Conservation (phyloP, 371 early-diverging fungal genomes). For the Globomyces sp. region DNA sequence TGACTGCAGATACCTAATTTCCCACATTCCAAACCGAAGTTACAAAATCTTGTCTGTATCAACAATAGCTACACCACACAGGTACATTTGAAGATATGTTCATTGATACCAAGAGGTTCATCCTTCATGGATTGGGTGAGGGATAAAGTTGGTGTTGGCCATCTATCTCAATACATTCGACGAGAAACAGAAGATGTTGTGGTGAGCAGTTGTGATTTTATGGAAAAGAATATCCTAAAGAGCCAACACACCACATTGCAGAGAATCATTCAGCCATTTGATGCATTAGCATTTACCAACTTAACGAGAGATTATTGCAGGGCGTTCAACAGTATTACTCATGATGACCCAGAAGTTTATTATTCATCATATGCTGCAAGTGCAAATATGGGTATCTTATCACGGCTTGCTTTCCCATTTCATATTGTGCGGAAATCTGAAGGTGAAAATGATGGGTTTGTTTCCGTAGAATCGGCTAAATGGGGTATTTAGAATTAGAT, state of each 20-base stretch:
- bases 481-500: conserved; percentile 62
- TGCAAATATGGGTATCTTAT: conserved; percentile 53
- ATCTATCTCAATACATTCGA: conserved; percentile 22
- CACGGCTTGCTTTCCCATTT: conserved; percentile 42
- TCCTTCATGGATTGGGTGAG: conserved; percentile 90
- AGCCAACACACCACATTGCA: neutral
- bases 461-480: conserved; percentile 69
- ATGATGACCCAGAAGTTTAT: conserved; percentile 67
- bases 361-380: conserved; percentile 68
- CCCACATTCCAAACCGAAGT: conserved; percentile 61
- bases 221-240: neutral
- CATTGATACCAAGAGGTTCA: conserved; percentile 48
- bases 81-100: conserved; percentile 18
- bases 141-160: conserved; percentile 60
- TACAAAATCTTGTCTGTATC: conserved; percentile 74
- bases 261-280: conserved; percentile 44
- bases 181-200: conserved; percentile 35
- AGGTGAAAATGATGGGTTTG: conserved; percentile 92
- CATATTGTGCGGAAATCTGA: conserved; percentile 67
- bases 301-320: conserved; percentile 82
- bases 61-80: conserved; percentile 90
- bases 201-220: neutral
- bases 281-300: conserved; percentile 86
- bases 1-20: conserved; percentile 80
- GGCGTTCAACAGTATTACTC: conserved; percentile 81